phyloP scores from a whole-genome alignment of 2,329 filamentous ascomycete genomes.

The Helotiales sp. region DNA sequence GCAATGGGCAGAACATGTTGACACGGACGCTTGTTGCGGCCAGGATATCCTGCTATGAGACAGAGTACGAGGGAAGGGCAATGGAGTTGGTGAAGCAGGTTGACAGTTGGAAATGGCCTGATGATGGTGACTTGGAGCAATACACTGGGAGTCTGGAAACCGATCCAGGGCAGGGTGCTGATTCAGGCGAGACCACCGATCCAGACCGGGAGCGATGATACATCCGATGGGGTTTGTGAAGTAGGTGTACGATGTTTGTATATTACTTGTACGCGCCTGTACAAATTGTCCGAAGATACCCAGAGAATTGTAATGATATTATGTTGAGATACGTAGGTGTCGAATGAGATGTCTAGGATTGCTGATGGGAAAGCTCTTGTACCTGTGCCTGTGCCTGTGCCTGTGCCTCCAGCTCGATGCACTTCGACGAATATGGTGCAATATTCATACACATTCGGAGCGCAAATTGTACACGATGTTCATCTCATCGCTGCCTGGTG shows the following conservation, averaged over 20 bases:
- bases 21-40: conserved; percentile 34
- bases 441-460: background rate
- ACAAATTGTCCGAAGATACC: background rate
- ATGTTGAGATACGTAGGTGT: background rate
- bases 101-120: conserved; percentile 39
- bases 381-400: too few species aligned
- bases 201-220: background rate
- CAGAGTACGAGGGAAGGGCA: conserved; percentile 26
- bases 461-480: background rate
- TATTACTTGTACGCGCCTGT: background rate
- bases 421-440: background rate
- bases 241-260: background rate
- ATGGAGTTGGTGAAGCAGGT: conserved; percentile 33
- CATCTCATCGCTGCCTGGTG: background rate
- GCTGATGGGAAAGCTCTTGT: background rate
- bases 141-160: conserved; percentile 18
- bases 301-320: background rate
- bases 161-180: background rate
- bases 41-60: conserved; percentile 28
- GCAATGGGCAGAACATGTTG: conserved; percentile 32
- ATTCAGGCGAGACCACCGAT: background rate
- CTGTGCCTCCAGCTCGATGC: too few species aligned
- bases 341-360: background rate
- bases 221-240: background rate
- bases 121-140: conserved; percentile 29